These are phyloP conservation scores for Solanum paucissectum DNA, from an alignment of 257 asterid genomes.

Conservation along the genomic window DNA sequence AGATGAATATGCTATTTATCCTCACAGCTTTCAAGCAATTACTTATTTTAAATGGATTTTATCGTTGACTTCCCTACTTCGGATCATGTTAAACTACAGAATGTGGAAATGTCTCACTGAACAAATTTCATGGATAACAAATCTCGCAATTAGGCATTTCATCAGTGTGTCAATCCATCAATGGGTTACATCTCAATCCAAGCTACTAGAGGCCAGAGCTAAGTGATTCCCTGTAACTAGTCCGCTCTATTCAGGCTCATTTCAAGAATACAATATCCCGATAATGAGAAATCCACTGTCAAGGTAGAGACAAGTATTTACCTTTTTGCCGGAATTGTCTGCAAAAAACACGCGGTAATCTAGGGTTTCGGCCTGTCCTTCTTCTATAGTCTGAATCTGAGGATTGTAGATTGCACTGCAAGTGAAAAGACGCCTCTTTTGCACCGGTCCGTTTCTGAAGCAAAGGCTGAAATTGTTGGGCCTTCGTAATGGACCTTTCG, in stretches of 20 bases:
- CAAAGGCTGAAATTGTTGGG: conserved; percentile 29
- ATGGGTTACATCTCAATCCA: background rate
- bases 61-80: background rate
- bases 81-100: background rate
- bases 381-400: conserved; percentile 54
- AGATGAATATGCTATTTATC: background rate
- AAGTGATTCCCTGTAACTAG: background rate
- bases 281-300: background rate
- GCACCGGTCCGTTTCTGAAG: conserved; percentile 13
- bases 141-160: background rate
- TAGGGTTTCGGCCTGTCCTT: conserved; percentile 84
- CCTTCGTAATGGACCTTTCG: conserved; percentile 22
- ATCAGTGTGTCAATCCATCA: background rate
- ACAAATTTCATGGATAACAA: background rate
- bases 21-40: background rate
- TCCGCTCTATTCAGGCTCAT: background rate
- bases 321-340: conserved; percentile 86
- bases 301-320: background rate
- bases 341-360: conserved; percentile 80
- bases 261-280: background rate
- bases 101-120: background rate
- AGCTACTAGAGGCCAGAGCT: background rate
- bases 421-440: conserved; percentile 52
- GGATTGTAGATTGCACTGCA: conserved; percentile 80
- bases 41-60: no score